Percentiles rank a stretch among this genome's conserved stretches.
phyloP scores from a whole-genome alignment of 129 eudicot species.

The Flaveria bidentis region DNA sequence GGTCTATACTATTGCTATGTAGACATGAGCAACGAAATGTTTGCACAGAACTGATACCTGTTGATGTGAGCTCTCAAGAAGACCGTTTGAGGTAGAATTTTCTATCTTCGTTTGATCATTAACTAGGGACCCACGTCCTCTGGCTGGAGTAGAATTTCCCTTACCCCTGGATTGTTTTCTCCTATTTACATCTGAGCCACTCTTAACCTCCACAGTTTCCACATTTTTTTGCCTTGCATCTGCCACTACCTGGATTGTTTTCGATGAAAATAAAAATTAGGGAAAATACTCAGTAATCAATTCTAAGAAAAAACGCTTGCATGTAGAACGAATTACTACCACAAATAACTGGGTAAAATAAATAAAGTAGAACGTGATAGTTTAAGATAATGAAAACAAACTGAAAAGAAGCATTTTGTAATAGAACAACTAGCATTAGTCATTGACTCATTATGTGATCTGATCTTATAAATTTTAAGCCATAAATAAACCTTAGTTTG shows the following conservation, averaged over 20 bases:
- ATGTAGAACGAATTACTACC: neutral
- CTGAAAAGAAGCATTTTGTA: constrained; percentile 12
- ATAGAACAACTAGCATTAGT: constrained; percentile 8
- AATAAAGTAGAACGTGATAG: constrained; percentile 2
- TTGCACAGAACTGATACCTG: constrained; percentile 46
- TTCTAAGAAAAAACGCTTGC: constrained; percentile 8
- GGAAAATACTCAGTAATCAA: constrained; percentile 13
- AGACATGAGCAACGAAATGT: constrained; percentile 3
- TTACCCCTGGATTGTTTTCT: constrained; percentile 79
- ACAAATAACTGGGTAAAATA: neutral
- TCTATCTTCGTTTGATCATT: constrained; percentile 59
- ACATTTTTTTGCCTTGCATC: constrained; percentile 54
- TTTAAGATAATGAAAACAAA: constrained; percentile 12
- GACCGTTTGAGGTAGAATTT: constrained; percentile 68
- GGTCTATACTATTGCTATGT: neutral
- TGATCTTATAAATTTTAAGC: neutral
- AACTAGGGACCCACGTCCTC: constrained; percentile 70
- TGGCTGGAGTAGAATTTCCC: constrained; percentile 60
- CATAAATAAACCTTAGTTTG: constrained; percentile 60
- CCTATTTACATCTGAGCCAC: constrained; percentile 54
- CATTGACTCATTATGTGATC: constrained; percentile 1
- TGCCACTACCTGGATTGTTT: constrained; percentile 45
- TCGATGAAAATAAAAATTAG: constrained; percentile 25
- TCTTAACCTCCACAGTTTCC: constrained; percentile 51
- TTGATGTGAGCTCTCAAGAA: constrained; percentile 51